Conservation (phyloP, 2,329 filamentous ascomycete species). For the Bipolaris oryzae region DNA sequence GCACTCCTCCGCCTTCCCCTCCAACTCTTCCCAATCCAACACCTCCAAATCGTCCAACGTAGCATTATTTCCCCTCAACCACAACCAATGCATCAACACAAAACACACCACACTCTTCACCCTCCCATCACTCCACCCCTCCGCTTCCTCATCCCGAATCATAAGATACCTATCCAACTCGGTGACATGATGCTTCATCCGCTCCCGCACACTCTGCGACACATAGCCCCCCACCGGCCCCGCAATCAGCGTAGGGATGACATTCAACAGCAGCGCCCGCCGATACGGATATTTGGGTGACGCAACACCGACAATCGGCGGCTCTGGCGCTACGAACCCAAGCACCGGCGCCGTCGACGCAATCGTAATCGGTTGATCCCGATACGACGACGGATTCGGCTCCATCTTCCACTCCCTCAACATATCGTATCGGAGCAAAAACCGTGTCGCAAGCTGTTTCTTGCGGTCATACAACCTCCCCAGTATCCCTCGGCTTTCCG, state of each 20-base stretch:
- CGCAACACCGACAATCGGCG: no score
- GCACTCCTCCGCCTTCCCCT: slow-evolving; percentile 29
- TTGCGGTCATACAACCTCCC: slow-evolving; percentile 24
- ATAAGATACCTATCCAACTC: slow-evolving; percentile 32
- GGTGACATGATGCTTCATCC: slow-evolving; percentile 42
- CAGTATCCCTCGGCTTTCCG: slow-evolving; percentile 29
- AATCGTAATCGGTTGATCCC: slow-evolving; percentile 15
- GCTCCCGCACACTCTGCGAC: slow-evolving; percentile 26
- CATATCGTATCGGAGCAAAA: slow-evolving; percentile 40
- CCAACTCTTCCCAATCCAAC: slow-evolving; percentile 31
- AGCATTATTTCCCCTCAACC: slow-evolving; percentile 35
- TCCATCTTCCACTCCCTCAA: slow-evolving; percentile 28
- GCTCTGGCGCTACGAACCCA: neutral
- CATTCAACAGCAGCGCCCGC: slow-evolving; percentile 23
- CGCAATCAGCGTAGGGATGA: slow-evolving; percentile 33
- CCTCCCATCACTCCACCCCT: slow-evolving; percentile 19
- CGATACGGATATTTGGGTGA: neutral
- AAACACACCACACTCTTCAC: slow-evolving; percentile 13
- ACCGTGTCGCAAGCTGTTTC: slow-evolving; percentile 25
- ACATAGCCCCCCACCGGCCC: slow-evolving; percentile 21
- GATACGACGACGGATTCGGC: neutral
- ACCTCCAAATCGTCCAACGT: slow-evolving; percentile 34
- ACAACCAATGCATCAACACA: slow-evolving; percentile 36
- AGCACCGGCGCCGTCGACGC: slow-evolving; percentile 3
- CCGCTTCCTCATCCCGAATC: slow-evolving; percentile 27